Conservation (phyloP, 345 rosid genomes). For the Rhodomyrtus tomentosa region DNA sequence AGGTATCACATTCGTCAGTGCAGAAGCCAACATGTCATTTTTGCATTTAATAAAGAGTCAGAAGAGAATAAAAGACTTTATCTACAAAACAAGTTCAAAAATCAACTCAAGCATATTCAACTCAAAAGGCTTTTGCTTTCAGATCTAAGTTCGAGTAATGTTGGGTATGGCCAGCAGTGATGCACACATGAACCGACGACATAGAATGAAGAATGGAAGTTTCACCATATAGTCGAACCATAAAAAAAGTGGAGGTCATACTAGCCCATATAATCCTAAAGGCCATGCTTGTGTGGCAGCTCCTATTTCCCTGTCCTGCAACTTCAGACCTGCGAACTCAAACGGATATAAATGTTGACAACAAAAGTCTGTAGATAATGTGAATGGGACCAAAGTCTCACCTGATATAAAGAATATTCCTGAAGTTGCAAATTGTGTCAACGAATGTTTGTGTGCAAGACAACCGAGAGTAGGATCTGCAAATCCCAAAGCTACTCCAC, state of each 20-base stretch:
- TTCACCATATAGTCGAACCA: not conserved
- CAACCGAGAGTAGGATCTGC: slow-evolving; percentile 12
- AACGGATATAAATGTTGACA: not conserved
- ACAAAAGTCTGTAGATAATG: not conserved
- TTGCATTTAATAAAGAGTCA: not conserved
- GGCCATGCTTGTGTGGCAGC: slow-evolving; percentile 11
- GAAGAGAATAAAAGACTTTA: not conserved
- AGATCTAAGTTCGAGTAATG: not conserved
- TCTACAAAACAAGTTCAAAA: not conserved
- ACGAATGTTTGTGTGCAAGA: slow-evolving; percentile 4
- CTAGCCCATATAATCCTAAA: slow-evolving; percentile 12
- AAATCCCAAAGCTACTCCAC: slow-evolving; percentile 13
- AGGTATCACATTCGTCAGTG: not conserved
- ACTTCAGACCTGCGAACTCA: slow-evolving; percentile 7
- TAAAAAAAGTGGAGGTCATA: slow-evolving; percentile 2
- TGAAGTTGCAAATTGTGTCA: slow-evolving; percentile 12
- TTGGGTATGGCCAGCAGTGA: not conserved
- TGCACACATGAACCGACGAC: not conserved
- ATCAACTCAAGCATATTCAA: not conserved
- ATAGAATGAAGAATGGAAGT: not conserved
- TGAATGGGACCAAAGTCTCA: not conserved
- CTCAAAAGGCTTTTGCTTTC: not conserved
- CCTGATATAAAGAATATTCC: slow-evolving; percentile 21
- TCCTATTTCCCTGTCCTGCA: slow-evolving; percentile 11
- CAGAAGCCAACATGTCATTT: not conserved